Evolutionary conservation across 2,329 filamentous ascomycete genomes (phyloP).

Genomic region (Aphanoascus verrucosus): DNA sequence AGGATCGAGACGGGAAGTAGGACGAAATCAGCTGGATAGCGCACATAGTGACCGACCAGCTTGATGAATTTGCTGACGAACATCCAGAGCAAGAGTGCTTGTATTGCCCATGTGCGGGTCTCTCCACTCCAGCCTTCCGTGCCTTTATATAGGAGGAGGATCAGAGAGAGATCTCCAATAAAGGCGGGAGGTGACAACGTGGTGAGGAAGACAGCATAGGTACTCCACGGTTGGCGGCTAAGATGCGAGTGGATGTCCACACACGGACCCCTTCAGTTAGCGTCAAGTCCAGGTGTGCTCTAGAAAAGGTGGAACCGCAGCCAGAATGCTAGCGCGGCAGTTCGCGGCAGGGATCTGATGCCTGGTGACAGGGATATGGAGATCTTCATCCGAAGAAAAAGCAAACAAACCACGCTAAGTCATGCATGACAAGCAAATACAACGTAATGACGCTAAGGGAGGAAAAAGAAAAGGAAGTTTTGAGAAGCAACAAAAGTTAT

Average conservation of each 20-base stretch:
- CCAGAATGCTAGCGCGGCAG: slow-evolving; percentile 2
- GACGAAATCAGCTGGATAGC: slow-evolving; percentile 69
- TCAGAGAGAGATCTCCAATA: slow-evolving; percentile 61
- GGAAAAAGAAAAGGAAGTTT: neutral
- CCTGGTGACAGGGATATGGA: slow-evolving; percentile 3
- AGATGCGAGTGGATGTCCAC: slow-evolving; percentile 12
- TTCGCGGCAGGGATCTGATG: slow-evolving; percentile 8
- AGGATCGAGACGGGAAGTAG: slow-evolving; percentile 75
- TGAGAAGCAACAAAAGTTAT: neutral
- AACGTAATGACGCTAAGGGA: slow-evolving; percentile 9
- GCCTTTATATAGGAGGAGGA: slow-evolving; percentile 59
- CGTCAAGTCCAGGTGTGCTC: slow-evolving; percentile 12
- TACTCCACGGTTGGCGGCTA: slow-evolving; percentile 86
- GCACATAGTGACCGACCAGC: slow-evolving; percentile 72
- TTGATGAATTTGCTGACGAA: slow-evolving; percentile 88
- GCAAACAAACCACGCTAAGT: slow-evolving; percentile 8
- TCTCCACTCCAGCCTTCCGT: slow-evolving; percentile 50
- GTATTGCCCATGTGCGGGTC: slow-evolving; percentile 47
- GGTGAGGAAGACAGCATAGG: slow-evolving; percentile 83
- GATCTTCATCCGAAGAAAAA: slow-evolving; percentile 11
- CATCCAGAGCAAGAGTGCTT: slow-evolving; percentile 61
- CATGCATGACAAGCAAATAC: slow-evolving; percentile 9
- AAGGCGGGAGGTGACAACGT: slow-evolving; percentile 86
- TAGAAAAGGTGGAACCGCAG: slow-evolving; percentile 8
- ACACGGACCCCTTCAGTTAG: slow-evolving; percentile 23